A percentile compares a stretch with the other conserved stretches of the same genome.
These are phyloP conservation scores for Didymella exigua DNA, from an alignment of 2,329 filamentous ascomycete genomes.

Conservation along the genomic window DNA sequence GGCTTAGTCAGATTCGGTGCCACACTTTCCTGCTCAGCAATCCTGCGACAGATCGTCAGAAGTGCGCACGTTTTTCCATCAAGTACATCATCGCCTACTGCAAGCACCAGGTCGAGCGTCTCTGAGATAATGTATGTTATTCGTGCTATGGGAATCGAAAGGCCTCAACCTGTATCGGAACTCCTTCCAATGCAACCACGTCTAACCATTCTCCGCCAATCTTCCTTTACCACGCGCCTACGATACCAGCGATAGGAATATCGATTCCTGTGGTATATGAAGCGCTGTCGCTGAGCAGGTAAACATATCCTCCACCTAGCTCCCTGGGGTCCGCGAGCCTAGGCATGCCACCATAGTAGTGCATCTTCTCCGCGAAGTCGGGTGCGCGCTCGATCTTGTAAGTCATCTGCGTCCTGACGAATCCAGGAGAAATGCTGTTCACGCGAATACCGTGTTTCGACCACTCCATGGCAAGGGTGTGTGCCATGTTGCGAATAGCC, in stretches of 20 bases:
- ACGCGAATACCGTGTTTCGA: slow-evolving; percentile 80
- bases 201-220: neutral
- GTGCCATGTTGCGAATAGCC: slow-evolving; percentile 51
- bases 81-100: neutral
- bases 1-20: neutral
- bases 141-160: slow-evolving; percentile 16
- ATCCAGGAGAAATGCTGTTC: slow-evolving; percentile 83
- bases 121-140: slow-evolving; percentile 7
- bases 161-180: slow-evolving; percentile 14
- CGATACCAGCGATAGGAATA: slow-evolving; percentile 56
- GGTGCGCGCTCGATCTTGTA: slow-evolving; percentile 57
- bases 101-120: neutral
- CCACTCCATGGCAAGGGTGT: slow-evolving; percentile 79
- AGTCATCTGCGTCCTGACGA: slow-evolving; percentile 75
- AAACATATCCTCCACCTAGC: slow-evolving; percentile 57
- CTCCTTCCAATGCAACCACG: slow-evolving; percentile 31
- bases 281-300: slow-evolving; percentile 54
- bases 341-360: slow-evolving; percentile 62
- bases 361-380: slow-evolving; percentile 60
- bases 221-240: slow-evolving; percentile 49
- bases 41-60: neutral
- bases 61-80: neutral
- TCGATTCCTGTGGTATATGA: slow-evolving; percentile 58
- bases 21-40: neutral
- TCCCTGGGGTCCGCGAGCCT: slow-evolving; percentile 59